Evolutionary conservation across 2,329 filamentous ascomycete genomes (phyloP).

Genomic region (Leptosphaerulina australis): DNA sequence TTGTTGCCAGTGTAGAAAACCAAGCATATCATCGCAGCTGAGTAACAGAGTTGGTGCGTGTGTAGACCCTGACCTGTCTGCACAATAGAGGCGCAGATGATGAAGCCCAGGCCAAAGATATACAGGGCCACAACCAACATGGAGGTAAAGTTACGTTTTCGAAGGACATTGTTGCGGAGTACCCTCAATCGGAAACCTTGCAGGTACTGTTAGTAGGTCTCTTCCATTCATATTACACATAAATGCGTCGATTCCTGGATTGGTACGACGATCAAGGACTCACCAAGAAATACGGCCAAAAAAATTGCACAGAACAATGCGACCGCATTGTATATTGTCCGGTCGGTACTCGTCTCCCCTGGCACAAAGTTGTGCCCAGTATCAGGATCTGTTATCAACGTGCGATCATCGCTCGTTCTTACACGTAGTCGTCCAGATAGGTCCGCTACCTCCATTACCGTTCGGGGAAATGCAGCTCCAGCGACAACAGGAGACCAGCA

Average conservation of each 20-base stretch:
- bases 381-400: conserved; percentile 15
- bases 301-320: conserved; percentile 18
- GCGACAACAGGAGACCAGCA: not conserved
- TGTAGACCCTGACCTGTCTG: conserved; percentile 36
- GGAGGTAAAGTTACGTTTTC: conserved; percentile 24
- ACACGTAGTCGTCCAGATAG: not conserved
- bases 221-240: not conserved
- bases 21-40: conserved; percentile 46
- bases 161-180: conserved; percentile 21
- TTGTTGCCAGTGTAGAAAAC: conserved; percentile 48
- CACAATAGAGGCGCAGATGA: conserved; percentile 29
- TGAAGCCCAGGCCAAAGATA: conserved; percentile 24
- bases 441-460: not conserved
- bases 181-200: conserved; percentile 21
- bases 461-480: conserved; percentile 1
- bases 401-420: conserved; percentile 12
- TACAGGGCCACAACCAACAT: conserved; percentile 20
- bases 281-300: conserved; percentile 17
- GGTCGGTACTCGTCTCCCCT: conserved; percentile 16
- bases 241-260: no score
- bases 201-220: not conserved
- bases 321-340: conserved; percentile 21
- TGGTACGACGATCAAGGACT: not conserved
- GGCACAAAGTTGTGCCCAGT: conserved; percentile 18
- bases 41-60: conserved; percentile 35